Base-by-base conservation (phyloP, 768 basidiomycete species). In the Leccinum subgranulosum region DNA sequence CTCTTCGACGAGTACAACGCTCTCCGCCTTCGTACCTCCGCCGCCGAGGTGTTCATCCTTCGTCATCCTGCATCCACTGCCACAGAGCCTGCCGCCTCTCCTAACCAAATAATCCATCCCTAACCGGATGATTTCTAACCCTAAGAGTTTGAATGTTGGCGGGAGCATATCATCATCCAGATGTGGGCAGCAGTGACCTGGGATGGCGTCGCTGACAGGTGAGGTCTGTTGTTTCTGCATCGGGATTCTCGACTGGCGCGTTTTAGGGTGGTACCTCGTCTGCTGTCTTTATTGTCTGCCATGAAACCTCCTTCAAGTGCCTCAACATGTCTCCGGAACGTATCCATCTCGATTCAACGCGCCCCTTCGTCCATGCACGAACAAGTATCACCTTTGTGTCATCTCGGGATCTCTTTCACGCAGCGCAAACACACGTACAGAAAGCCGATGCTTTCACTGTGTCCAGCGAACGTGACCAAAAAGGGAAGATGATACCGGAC, bases 61-160 rank as follows among this genome's bases (percentile, higher is more conserved):
- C 47, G 53, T 54, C 64, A 59, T 60, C 39, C 55, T 60, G 62
- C 63, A 54, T 56, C 64, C 58, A 59, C 65, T 66, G 63, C 74
- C 77, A 69, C 60, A 56, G 59, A 63, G 57, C 63, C 60, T 61
- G 53, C 66, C 63, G 63, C 69, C 70, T 60, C 59, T 75, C 73
- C 69, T 74, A 80, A 77, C 80, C 81, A 83, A 78, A 81, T 80
- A 72, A 70, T 78, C 75, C 77, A 73, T 78, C 76, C 76, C 69
- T 69, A 64, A 67, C 66, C 51, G 67, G 73, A 80, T 80, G 81
- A 72, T 71, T 76, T 80, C 81, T 84, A 85, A 85, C 84, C 84
- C 82, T 84, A 85, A 79, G 76, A 68, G 65, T 67, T 59, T 66
- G 65, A 66, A 66, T 76, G 73, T 69, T 63, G 61, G 55, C 55